Evolutionary conservation across 495 filamentous ascomycete genomes (phyloP).

Genomic region (Massariosphaeria phaeospora): DNA sequence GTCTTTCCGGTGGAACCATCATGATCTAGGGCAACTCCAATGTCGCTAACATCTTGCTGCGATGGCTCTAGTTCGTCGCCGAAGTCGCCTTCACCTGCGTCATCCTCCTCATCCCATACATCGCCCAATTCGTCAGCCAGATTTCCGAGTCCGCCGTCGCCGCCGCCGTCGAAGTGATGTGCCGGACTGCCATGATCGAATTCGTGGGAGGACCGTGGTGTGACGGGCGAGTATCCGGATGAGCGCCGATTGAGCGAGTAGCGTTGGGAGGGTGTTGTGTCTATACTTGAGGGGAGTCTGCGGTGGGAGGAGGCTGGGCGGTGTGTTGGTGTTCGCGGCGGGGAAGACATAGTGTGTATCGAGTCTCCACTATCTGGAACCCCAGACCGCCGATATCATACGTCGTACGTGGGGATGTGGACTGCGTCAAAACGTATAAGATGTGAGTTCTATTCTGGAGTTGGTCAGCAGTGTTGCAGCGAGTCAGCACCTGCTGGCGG

Average conservation of each 20-base stretch:
- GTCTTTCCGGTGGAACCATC: constrained; percentile 13
- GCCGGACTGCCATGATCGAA: constrained; percentile 40
- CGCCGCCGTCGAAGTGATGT: constrained; percentile 37
- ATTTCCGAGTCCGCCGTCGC: constrained; percentile 57
- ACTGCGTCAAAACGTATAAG: too few species aligned
- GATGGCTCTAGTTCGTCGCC: constrained; percentile 23
- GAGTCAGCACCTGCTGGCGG: too few species aligned
- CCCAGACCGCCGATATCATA: too few species aligned
- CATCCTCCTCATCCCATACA: constrained; percentile 54
- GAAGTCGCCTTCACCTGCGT: constrained; percentile 46
- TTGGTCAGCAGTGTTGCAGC: too few species aligned
- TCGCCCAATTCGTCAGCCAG: constrained; percentile 75
- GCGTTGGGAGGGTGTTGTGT: constrained; percentile 48
- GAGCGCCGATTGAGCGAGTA: constrained; percentile 43
- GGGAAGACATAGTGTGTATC: constrained; percentile 47
- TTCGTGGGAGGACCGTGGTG: constrained; percentile 50
- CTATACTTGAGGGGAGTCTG: constrained; percentile 57
- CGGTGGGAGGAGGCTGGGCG: constrained; percentile 43
- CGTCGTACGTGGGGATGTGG: too few species aligned
- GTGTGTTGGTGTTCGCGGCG: constrained; percentile 61
- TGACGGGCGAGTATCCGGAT: constrained; percentile 50
- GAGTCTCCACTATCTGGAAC: background rate
- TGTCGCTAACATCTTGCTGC: constrained; percentile 16
- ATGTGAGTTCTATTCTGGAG: too few species aligned
- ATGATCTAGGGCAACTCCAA: constrained; percentile 34